Percentiles rank a stretch among this genome's conserved stretches.
Conservation (phyloP, 768 basidiomycete species). For the Panaeolus papilionaceus region DNA sequence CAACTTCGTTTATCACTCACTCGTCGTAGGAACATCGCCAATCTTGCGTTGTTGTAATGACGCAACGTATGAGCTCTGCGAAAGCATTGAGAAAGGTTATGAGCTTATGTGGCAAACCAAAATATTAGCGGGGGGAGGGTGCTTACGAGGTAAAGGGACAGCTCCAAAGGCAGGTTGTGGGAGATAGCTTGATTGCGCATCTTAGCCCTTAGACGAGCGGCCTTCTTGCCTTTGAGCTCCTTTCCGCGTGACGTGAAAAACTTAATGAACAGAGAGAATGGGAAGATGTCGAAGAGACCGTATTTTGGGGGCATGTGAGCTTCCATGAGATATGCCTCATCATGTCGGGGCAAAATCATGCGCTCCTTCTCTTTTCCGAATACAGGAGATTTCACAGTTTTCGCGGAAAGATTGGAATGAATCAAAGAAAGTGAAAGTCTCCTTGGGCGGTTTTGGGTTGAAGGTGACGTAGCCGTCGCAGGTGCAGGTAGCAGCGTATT, state of each 20-base stretch:
- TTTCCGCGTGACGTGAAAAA: constrained; percentile 52
- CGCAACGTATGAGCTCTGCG: constrained; percentile 72
- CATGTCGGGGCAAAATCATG: constrained; percentile 42
- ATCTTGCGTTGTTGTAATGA: constrained; percentile 61
- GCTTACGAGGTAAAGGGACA: constrained; percentile 69
- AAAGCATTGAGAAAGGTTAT: constrained; percentile 12
- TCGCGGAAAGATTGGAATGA: constrained; percentile 21
- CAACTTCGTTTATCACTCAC: constrained; percentile 42
- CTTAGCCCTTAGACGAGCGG: constrained; percentile 58
- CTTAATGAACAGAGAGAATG: constrained; percentile 65
- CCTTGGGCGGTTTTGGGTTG: constrained; percentile 15
- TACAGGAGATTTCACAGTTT: constrained; percentile 19
- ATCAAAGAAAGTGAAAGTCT: constrained; percentile 12
- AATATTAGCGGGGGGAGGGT: constrained; percentile 7
- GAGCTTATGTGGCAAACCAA: constrained; percentile 11
- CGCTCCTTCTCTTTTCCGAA: constrained; percentile 34
- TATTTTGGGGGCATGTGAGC: constrained; percentile 64
- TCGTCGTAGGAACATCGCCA: constrained; percentile 64
- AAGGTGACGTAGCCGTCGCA: constrained; percentile 24
- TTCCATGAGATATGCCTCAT: constrained; percentile 57
- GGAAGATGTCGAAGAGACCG: constrained; percentile 68
- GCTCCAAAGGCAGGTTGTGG: constrained; percentile 73
- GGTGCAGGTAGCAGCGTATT: constrained; percentile 32
- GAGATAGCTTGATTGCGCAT: constrained; percentile 49
- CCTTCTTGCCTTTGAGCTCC: constrained; percentile 67